Evolutionary conservation across 306 rosid genomes (phyloP), one percentile per base, ranked within the genome.

Genomic region (Glycine soja): DNA sequence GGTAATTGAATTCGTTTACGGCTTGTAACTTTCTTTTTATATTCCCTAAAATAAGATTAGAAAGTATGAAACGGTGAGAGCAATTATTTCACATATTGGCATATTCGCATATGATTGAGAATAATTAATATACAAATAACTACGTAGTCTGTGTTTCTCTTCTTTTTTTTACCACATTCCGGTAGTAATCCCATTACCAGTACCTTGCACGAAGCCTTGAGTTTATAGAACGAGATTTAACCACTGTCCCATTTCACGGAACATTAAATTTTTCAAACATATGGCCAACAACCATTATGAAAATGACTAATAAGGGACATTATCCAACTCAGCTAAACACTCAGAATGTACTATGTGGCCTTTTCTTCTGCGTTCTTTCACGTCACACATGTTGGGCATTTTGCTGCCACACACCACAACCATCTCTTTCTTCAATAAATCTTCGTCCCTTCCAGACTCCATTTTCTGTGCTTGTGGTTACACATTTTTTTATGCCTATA

Each of bases 41-140:
- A 36, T 82, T 24, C 54, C 64, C 40, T 42, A 10, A 58, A 24
- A 52, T 83, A 65, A 72, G 3, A 45, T 64, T 64, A 15, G 2
- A 14, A 30, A 18, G 0, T 11, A n/a, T 10, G 51, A 75, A 74
- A 43, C 18, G 10, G 13, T 3, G 19, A 46, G 65, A 57, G 72
- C 45, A 75, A 57, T 75, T 81, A 81, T 57, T 56, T 64, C 12
- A 32, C 63, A 14, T 0, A 42, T 45, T 79, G 58, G 87, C 81
- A 84, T 84, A 79, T 84, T 84, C 87, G 42, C 50, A 38, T 48
- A 58, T 58, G 74, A 68, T 7, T 1, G 12, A 57, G 76, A 72
- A 83, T 72, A 3, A 52, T 46, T 4, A 56, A 16, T 57, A 18
- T 65, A 45, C 63, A 42, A 2, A 53, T 59, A 43, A 72, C 36